Conservation (phyloP, 2,329 filamentous ascomycete species). For the Xylaria sp. region DNA sequence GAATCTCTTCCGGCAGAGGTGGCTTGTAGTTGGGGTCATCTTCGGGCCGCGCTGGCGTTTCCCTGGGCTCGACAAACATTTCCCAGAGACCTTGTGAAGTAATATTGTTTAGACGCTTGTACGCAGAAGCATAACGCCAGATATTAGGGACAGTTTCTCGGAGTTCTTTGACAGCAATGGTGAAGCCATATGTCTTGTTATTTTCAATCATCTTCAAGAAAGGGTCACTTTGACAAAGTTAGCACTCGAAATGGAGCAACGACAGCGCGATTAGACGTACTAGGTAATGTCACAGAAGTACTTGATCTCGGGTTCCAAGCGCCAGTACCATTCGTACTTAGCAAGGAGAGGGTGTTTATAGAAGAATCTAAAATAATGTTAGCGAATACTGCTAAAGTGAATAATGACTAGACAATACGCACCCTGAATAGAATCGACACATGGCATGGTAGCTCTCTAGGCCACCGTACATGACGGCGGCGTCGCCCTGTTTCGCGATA, state of each 20-base stretch:
- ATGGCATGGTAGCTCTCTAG: slow-evolving; percentile 99
- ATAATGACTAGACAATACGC: slow-evolving; percentile 50
- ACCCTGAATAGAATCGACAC: slow-evolving; percentile 99
- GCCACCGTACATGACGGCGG: slow-evolving; percentile 98
- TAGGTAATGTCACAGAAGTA: slow-evolving; percentile 99
- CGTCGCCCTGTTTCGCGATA: slow-evolving; percentile 95
- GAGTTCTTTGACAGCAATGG: slow-evolving; percentile 97
- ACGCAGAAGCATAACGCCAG: slow-evolving; percentile 97
- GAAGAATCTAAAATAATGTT: slow-evolving; percentile 74
- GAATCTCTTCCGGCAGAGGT: slow-evolving; percentile 81
- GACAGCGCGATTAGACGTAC: slow-evolving; percentile 61
- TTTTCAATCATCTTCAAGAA: slow-evolving; percentile 93
- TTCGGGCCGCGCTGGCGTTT: slow-evolving; percentile 68
- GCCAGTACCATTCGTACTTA: slow-evolving; percentile 99
- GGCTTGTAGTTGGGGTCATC: slow-evolving; percentile 74
- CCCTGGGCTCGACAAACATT: slow-evolving; percentile 89
- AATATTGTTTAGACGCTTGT: slow-evolving; percentile 91
- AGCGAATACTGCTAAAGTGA: slow-evolving; percentile 2
- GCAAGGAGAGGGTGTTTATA: slow-evolving; percentile 94
- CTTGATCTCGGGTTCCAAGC: slow-evolving; percentile 98
- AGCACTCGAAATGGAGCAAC: slow-evolving; percentile 32
- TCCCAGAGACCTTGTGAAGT: slow-evolving; percentile 95
- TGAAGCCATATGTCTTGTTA: slow-evolving; percentile 99
- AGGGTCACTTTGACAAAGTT: slow-evolving; percentile 73
- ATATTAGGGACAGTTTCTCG: slow-evolving; percentile 98